phyloP scores from a whole-genome alignment of 164 flowering plant species.

The Aristolochia contorta region DNA sequence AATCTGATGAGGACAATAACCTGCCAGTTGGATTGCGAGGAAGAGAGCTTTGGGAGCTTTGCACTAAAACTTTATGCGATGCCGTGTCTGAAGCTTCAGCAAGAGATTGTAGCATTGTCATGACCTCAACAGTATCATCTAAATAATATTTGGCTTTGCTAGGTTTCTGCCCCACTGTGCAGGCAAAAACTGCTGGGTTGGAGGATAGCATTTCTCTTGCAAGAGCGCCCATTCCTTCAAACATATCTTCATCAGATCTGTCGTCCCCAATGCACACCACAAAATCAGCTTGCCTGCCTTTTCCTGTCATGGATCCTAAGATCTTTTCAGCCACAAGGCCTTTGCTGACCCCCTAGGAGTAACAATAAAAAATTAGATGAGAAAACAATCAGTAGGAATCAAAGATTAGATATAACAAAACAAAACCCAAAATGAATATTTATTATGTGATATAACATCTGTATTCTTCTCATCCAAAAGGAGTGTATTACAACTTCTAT shows the following conservation, averaged over 20 bases:
- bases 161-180: conserved; percentile 55
- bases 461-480: too few relatives aligned
- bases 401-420: background rate
- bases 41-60: background rate
- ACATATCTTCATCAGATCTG: conserved; percentile 58
- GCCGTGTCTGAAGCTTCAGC: conserved; percentile 39
- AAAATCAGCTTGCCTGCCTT: conserved; percentile 31
- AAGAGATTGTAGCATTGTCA: conserved; percentile 36
- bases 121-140: conserved; percentile 42
- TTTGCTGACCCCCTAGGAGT: conserved; percentile 34
- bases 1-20: too few relatives aligned
- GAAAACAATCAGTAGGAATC: conserved; percentile 16
- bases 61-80: background rate
- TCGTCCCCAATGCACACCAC: conserved; percentile 50
- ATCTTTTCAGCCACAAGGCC: conserved; percentile 39
- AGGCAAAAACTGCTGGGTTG: conserved; percentile 35
- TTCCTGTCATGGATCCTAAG: conserved; percentile 28
- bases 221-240: conserved; percentile 32
- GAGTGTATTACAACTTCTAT: too few relatives aligned
- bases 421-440: background rate
- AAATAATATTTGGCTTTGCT: conserved; percentile 29
- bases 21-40: background rate
- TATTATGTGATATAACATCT: background rate
- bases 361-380: conserved; percentile 30
- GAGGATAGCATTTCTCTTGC: conserved; percentile 10